Conservation (phyloP, 768 basidiomycete species). For the Hebeloma cylindrosporum region DNA sequence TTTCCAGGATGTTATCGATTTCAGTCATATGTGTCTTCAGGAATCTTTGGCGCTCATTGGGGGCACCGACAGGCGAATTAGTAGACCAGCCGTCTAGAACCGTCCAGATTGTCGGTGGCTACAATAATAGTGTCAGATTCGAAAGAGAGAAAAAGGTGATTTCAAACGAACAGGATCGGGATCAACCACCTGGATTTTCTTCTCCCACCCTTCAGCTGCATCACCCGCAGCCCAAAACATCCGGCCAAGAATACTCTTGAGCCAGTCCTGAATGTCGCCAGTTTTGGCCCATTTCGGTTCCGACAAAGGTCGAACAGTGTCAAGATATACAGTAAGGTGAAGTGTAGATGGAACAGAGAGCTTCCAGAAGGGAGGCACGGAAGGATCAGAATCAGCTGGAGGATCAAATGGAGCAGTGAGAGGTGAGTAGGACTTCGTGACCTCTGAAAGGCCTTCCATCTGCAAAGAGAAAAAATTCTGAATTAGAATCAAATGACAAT, state of each 20-base stretch:
- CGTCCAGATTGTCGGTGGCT: constrained; percentile 92
- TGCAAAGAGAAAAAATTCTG: constrained; percentile 29
- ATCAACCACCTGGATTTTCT: constrained; percentile 88
- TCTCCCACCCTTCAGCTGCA: constrained; percentile 90
- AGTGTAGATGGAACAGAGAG: constrained; percentile 52
- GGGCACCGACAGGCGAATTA: constrained; percentile 77
- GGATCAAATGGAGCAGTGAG: constrained; percentile 48
- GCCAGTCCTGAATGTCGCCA: constrained; percentile 93
- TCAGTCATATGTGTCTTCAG: constrained; percentile 85
- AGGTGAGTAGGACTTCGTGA: constrained; percentile 68
- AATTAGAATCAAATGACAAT: constrained; percentile 6
- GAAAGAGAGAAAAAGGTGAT: background rate
- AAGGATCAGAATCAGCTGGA: constrained; percentile 48
- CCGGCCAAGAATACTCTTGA: constrained; percentile 81
- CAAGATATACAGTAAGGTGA: constrained; percentile 76
- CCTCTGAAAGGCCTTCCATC: constrained; percentile 75
- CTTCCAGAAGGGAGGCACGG: constrained; percentile 73
- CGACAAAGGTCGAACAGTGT: constrained; percentile 84
- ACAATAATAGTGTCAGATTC: constrained; percentile 10
- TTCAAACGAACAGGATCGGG: constrained; percentile 82
- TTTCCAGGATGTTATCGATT: constrained; percentile 88
- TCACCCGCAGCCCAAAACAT: constrained; percentile 87
- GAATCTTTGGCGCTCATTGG: constrained; percentile 82
- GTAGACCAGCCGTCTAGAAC: constrained; percentile 87
- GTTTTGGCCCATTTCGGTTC: constrained; percentile 97